Evolutionary conservation across 371 early-diverging fungal species (phyloP).

Genomic region (Lichtheimia ramosa): DNA sequence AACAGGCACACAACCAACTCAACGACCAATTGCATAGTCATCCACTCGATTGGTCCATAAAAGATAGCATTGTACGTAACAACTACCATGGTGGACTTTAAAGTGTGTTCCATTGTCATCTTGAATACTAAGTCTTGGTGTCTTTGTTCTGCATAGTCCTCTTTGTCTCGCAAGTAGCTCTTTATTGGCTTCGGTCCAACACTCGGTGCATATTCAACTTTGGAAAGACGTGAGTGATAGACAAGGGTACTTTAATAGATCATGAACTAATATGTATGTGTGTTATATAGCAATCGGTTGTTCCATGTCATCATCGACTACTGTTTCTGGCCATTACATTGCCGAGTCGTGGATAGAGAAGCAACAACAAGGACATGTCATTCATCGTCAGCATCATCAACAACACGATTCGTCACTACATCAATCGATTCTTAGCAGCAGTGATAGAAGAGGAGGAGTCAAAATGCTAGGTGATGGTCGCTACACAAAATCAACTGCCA

Average conservation of each 20-base stretch:
- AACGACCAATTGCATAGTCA: too few relatives aligned
- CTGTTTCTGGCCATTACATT: conserved; percentile 37
- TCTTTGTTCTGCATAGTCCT: too few relatives aligned
- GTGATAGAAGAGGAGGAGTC: conserved; percentile 9
- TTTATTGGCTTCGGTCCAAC: neutral
- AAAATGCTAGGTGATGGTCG: conserved; percentile 11
- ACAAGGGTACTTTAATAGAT: too few relatives aligned
- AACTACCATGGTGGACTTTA: too few relatives aligned
- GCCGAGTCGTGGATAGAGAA: conserved; percentile 45
- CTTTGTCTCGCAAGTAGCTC: too few relatives aligned
- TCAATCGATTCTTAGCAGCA: neutral
- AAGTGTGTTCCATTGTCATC: too few relatives aligned
- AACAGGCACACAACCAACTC: too few relatives aligned
- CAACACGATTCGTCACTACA: conserved; percentile 1
- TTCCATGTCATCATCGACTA: conserved; percentile 44
- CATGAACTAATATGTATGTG: too few relatives aligned
- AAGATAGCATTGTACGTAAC: too few relatives aligned
- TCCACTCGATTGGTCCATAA: too few relatives aligned
- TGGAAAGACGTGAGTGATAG: neutral
- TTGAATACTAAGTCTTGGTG: too few relatives aligned
- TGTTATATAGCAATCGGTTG: neutral
- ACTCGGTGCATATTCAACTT: neutral
- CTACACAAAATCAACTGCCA: conserved; percentile 19
- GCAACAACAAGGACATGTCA: conserved; percentile 35
- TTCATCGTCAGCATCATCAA: conserved; percentile 16